Evolutionary conservation across 257 asterid genomes (phyloP), one percentile per base, ranked within the genome.

Genomic region (Nemophila menziesii): DNA sequence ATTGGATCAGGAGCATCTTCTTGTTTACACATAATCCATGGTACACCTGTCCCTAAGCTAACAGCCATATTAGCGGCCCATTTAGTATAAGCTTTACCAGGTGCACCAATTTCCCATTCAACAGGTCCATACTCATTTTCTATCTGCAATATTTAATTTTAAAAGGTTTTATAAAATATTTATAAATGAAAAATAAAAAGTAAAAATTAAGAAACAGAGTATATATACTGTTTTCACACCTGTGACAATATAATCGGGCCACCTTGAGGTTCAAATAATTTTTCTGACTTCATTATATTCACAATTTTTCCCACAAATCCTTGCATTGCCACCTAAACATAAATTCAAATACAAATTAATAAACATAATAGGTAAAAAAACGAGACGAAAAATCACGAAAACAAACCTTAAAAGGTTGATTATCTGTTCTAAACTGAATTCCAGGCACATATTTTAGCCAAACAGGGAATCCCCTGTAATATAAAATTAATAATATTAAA

Each of bases 1-100:
- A 84, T 79, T 20, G 92, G 92, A 63, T 85, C 92, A 13, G 95
- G 98, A 39, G 93, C 95, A 15, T 81, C 74, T 20, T 80, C 87
- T 70, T 84, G 98, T 43, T 85, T 89, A 70, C 98, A 89, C 95
- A 89, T 89, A 52, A 84, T 73, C 98, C 98, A 89, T 4, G 98
- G 98, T 16, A 84, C 98, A 15, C 93, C 95, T 14, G 95, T 89
- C 18, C 74, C 45, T 42, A 70, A 82, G 23, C 71, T 72, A 19
- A 78, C 85, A 23, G 98, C 95, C 95, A 89, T 73, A 54, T 80
- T 60, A 20, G 98, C 94, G 5, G 90, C 77, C 98, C 98, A 89
- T 15, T 81, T 75, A 11, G 82, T 56, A 50, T 84, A 89, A 17
- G 95, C 92, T 71, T 70, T 80, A 16, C 94, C 98, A 29, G 98